Evolutionary conservation across 2,329 filamentous ascomycete species (phyloP).

Genomic region (Escovopsis weberi): DNA sequence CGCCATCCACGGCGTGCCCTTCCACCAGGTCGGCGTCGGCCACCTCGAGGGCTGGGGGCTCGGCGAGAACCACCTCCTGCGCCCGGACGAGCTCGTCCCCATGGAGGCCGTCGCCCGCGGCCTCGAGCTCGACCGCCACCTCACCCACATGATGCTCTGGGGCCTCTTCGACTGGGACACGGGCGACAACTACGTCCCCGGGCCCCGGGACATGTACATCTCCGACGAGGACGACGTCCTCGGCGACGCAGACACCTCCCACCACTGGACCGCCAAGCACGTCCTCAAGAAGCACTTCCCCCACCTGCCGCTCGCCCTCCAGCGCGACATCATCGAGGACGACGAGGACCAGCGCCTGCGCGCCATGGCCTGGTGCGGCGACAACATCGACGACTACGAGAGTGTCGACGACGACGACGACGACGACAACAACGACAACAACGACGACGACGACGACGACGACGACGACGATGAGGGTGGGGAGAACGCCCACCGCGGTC

Average conservation of each 20-base stretch:
- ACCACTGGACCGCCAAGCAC: conserved; percentile 30
- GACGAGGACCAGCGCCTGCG: conserved; percentile 22
- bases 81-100: conserved; percentile 44
- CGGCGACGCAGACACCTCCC: conserved; percentile 16
- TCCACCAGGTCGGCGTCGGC: conserved; percentile 31
- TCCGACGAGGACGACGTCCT: conserved; percentile 28
- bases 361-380: conserved; percentile 19
- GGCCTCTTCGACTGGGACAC: conserved; percentile 43
- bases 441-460: not conserved
- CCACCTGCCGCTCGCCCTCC: conserved; percentile 21
- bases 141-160: conserved; percentile 45
- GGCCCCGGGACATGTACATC: conserved; percentile 36
- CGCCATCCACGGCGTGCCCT: conserved; percentile 35
- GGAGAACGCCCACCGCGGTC: not conserved
- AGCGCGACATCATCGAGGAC: conserved; percentile 22
- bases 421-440: not conserved
- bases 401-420: conserved; percentile 6
- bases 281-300: conserved; percentile 30
- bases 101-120: conserved; percentile 38
- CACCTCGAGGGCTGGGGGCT: conserved; percentile 43
- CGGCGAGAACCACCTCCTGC: conserved; percentile 30
- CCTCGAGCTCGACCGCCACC: conserved; percentile 37
- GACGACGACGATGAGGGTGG: not conserved
- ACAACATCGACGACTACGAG: conserved; percentile 8
- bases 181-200: conserved; percentile 35